Base-by-base conservation (phyloP, 805 yeast genomes). In the Saturnispora hagleri region DNA sequence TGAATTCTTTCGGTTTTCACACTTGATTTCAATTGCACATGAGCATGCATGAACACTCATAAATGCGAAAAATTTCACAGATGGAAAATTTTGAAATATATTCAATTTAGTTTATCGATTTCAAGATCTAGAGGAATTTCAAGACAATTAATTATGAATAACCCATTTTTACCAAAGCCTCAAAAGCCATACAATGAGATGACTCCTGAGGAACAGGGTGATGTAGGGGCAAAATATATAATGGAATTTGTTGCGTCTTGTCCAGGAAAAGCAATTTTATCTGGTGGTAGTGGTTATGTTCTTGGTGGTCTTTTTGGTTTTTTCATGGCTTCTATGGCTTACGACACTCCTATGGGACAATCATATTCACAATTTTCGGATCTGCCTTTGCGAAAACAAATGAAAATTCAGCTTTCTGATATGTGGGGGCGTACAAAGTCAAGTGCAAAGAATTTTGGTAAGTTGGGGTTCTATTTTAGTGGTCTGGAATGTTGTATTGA, bases 301-400 rank as follows among this genome's bases (percentile, higher is more conserved):
- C 79, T 91, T 36, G 98, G 98, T 70, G 98, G 97, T 55, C 86
- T 90, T 53, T 89, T 91, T 67, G 97, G 98, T 56, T 71, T 93
- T 47, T 89, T 91, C 72, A 93, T 91, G 97, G 91, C 93, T 1
- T 77, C 82, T 12, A 82, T 82, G 88, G 81, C 90, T 0, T 88
- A 86, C 63, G 96, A 87, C 67, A 88, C 86, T 1, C 89, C 95
- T 1, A 73, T 79, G 8, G 85, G 89, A 38, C 46, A 46, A 17
- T 46, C 49, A 9, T 53, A 55, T 47, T 43, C 53, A 41, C 82
- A 79, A 55, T 82, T 88, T 48, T 76, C 89, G 4, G 95, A 90
- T 55, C 72, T 91, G 55, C 98, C 99, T 1, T 81, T 93, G 66
- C 84, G 79, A 62, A 95, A 91, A 69, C 99, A 93, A 65, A 82